Evolutionary conservation across 371 early-diverging fungal genomes (phyloP).

Genomic region (Mucor saturninus): DNA sequence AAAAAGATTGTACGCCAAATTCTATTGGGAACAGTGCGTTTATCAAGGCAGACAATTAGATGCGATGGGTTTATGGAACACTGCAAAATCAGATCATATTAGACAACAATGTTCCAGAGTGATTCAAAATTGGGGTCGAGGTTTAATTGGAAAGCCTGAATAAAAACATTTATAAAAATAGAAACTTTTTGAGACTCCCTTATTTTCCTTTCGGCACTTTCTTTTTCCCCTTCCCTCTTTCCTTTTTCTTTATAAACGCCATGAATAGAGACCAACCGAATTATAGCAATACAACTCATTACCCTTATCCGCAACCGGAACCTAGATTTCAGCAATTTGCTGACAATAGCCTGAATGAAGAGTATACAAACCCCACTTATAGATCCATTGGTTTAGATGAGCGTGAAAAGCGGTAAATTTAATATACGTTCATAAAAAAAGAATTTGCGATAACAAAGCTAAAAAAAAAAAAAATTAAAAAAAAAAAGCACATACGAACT

Average conservation of each 20-base stretch:
- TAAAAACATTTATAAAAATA: slow-evolving; percentile 10
- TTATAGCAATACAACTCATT: slow-evolving; percentile 1
- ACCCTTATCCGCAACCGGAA: background rate
- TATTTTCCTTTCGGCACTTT: background rate
- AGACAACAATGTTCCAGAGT: slow-evolving; percentile 48
- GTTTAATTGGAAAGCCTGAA: slow-evolving; percentile 40
- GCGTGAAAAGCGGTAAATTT: slow-evolving; percentile 35
- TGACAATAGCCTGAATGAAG: slow-evolving; percentile 1
- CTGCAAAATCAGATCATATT: slow-evolving; percentile 40
- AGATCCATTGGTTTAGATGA: slow-evolving; percentile 38
- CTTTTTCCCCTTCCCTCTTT: background rate
- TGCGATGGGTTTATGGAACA: slow-evolving; percentile 48
- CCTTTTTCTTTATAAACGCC: background rate
- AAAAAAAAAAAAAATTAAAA: background rate
- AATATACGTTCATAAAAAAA: background rate
- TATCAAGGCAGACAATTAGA: slow-evolving; percentile 53
- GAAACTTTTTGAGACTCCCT: background rate
- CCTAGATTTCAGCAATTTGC: background rate
- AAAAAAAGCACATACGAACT: slow-evolving; percentile 54
- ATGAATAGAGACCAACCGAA: slow-evolving; percentile 16
- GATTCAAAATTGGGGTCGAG: slow-evolving; percentile 56
- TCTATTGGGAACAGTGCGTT: slow-evolving; percentile 55
- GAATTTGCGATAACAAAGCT: background rate
- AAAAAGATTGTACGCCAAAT: slow-evolving; percentile 51
- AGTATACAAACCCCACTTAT: background rate